Evolutionary conservation across 2,329 filamentous ascomycete genomes (phyloP), one percentile per base, ranked within the genome.

Genomic region (Raffaelea ambrosiae): DNA sequence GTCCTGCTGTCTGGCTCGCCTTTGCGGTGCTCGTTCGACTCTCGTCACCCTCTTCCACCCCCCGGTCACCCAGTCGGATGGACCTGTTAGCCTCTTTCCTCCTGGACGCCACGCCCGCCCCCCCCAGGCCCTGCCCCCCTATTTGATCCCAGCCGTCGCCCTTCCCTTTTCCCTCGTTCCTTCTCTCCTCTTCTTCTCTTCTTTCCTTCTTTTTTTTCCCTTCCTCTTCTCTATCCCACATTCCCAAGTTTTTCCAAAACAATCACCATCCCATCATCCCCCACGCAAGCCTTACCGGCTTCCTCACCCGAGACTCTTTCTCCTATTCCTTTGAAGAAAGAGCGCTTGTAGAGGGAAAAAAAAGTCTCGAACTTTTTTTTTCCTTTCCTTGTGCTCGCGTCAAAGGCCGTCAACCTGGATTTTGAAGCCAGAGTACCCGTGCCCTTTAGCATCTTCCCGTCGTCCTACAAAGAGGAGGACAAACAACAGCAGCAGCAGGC

Each of bases 361-460:
- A 63, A 64, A 64, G 62, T 63, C 59, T 58, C 59, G 59, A 54
- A 56, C 81, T 73, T 75, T 76, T 74, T 68, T 65, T 78, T 75
- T 79, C 76, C 77, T 76, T 79, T 68, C 64, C 61, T 62, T 65
- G 63, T 47, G 40, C 51, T 49, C 66, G 60, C 61, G 54, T 58
- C 61, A 73, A 82, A 86, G 83, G 83, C 85, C 85, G 88, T 76
- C 88, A 96, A 88, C 79, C 90, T 96, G 90, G 90, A 96, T 88
- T 96, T 95, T 93, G 90, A 95, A 86, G 89, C 90, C 76, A 87
- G 89, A 74, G 87, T 96, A 74, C 88, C 91, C 79, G 93, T 97
- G 75, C 91, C 91, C 76, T 95, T 96, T 84, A 96, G 89, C 87
- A 86, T 96, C 86, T 96, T 97, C 83, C 91, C 91, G 78, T 95